A percentile compares a stretch with the other conserved stretches of the same genome.
These are phyloP conservation scores for Ulota crispa DNA, from an alignment of 225 moss, liverwort and hornwort genomes.

Conservation along the genomic window DNA sequence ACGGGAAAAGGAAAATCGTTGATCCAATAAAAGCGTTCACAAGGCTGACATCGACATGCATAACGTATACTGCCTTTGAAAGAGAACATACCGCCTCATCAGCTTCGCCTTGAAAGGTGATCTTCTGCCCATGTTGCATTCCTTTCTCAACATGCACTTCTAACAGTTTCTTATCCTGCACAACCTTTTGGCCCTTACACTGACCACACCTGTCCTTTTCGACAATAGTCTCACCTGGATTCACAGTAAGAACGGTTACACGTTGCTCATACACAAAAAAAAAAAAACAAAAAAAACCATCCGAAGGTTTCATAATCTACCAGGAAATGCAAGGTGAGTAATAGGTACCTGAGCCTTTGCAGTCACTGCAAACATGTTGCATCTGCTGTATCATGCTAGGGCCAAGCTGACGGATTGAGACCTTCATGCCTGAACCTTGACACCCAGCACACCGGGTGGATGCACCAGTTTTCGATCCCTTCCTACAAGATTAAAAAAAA, in stretches of 20 bases:
- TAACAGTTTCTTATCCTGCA: conserved; percentile 74
- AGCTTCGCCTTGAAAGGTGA: conserved; percentile 80
- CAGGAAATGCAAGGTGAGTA: neutral
- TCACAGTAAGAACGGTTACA: neutral
- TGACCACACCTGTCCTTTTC: conserved; percentile 84
- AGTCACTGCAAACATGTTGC: conserved; percentile 84
- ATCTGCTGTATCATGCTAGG: conserved; percentile 90
- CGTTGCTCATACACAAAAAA: neutral
- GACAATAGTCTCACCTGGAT: conserved; percentile 65
- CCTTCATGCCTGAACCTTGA: conserved; percentile 86
- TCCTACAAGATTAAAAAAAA: conserved; percentile 35
- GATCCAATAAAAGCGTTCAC: neutral
- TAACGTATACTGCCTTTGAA: neutral
- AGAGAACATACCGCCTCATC: conserved; percentile 67
- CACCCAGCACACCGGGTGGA: conserved; percentile 75
- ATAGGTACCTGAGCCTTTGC: conserved; percentile 58
- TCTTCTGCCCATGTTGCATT: conserved; percentile 71
- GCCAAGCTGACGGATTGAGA: conserved; percentile 76
- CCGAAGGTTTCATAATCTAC: no score
- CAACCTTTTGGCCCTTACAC: conserved; percentile 80
- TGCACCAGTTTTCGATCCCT: conserved; percentile 81
- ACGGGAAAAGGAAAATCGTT: neutral
- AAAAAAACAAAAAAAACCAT: neutral
- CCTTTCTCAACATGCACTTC: conserved; percentile 93
- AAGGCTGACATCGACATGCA: neutral